Evolutionary conservation across 202 grass and related monocot species (phyloP).

Genomic region (Musa balbisiana): DNA sequence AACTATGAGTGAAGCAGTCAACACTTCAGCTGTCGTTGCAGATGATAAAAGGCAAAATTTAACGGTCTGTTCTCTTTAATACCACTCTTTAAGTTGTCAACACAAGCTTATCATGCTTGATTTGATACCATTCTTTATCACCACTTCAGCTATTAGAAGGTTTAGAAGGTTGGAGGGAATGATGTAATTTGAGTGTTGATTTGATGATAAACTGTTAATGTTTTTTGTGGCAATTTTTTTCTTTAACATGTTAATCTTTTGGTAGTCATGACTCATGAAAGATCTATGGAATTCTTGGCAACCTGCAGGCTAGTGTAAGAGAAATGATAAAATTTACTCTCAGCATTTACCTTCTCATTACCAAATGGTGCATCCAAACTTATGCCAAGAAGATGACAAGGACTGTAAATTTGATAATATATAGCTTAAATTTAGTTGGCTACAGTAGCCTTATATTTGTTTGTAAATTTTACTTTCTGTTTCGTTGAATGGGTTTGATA

Average conservation of each 20-base stretch:
- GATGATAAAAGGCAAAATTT: conserved; percentile 19
- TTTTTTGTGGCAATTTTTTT: background rate
- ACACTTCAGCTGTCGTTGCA: background rate
- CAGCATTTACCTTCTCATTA: background rate
- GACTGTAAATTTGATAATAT: background rate
- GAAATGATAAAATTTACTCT: background rate
- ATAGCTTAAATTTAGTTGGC: background rate
- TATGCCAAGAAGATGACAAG: background rate
- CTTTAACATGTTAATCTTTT: background rate
- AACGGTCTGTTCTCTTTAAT: conserved; percentile 1
- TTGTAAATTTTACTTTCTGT: background rate
- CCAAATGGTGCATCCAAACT: background rate
- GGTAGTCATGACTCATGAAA: background rate
- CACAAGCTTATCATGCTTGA: background rate
- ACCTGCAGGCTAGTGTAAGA: background rate
- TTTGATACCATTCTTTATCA: no score
- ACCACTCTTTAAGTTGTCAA: background rate
- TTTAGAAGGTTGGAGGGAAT: background rate
- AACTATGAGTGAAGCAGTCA: conserved; percentile 16
- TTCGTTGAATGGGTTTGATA: background rate
- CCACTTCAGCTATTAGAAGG: background rate
- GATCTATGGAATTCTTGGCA: background rate
- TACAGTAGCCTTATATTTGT: background rate
- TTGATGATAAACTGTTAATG: background rate
- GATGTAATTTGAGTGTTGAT: background rate